Conservation (phyloP, 2,329 filamentous ascomycete species). For the Apiospora phragmitis region DNA sequence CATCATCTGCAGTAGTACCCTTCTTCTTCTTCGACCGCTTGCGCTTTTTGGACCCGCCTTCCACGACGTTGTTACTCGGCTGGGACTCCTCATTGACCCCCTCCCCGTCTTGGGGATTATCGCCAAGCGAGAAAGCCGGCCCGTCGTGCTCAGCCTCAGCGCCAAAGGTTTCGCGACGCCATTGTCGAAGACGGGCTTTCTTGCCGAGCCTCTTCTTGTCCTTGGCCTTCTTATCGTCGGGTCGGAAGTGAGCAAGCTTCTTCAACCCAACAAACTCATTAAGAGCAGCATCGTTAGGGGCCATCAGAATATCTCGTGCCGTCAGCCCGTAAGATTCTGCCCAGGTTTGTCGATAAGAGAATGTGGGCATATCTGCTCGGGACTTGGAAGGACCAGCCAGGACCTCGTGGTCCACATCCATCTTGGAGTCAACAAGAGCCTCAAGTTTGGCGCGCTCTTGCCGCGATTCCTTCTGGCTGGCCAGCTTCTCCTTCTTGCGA, state of each 20-base stretch:
- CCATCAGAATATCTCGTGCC: constrained; percentile 82
- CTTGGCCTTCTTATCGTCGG: constrained; percentile 82
- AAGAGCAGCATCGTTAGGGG: constrained; percentile 84
- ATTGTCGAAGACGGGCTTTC: constrained; percentile 86
- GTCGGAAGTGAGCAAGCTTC: constrained; percentile 88
- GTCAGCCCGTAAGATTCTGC: constrained; percentile 89
- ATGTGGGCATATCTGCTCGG: constrained; percentile 44
- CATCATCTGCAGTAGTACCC: background rate
- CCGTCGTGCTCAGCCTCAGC: constrained; percentile 56
- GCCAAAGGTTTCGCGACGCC: constrained; percentile 69
- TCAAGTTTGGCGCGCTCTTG: constrained; percentile 83
- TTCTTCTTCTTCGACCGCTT: constrained; percentile 32
- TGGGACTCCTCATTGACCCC: constrained; percentile 26
- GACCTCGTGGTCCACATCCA: constrained; percentile 70
- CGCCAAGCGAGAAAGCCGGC: constrained; percentile 59
- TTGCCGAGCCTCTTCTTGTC: constrained; percentile 89
- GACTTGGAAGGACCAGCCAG: constrained; percentile 38
- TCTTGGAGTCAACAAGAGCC: constrained; percentile 77
- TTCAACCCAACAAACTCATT: constrained; percentile 93
- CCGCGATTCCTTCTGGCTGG: constrained; percentile 70
- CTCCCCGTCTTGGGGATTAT: constrained; percentile 27
- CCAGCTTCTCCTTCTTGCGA: constrained; percentile 57
- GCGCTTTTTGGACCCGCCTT: constrained; percentile 35
- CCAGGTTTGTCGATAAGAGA: constrained; percentile 94
- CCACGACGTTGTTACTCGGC: constrained; percentile 33